Percentiles rank a stretch among this genome's conserved stretches.
Evolutionary conservation across 371 early-diverging fungal genomes (phyloP).

Genomic region (Zopfochytrium polystomum): DNA sequence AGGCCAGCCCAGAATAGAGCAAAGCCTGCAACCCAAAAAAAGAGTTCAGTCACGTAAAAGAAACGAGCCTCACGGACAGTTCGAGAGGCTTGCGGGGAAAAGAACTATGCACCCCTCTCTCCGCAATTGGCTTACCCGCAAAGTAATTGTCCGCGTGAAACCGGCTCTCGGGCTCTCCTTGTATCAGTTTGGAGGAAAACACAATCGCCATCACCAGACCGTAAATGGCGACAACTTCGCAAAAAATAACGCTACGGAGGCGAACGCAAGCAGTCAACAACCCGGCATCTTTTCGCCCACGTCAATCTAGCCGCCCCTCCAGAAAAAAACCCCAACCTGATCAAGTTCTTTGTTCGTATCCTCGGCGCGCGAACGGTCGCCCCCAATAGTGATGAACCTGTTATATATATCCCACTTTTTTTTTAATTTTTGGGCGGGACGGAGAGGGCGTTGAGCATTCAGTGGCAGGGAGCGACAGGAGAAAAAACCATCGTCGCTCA

Average conservation of each 20-base stretch:
- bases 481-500: too few relatives aligned
- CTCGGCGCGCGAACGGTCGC: constrained; percentile 90
- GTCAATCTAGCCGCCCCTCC: neutral
- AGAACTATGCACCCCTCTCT: constrained; percentile 8
- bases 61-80: neutral
- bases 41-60: neutral
- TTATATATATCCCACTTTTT: constrained; percentile 92
- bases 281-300: neutral
- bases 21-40: constrained; percentile 62
- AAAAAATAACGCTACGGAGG: constrained; percentile 91
- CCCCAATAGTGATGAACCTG: constrained; percentile 87
- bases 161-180: constrained; percentile 40
- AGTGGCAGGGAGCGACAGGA: too few relatives aligned
- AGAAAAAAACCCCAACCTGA: constrained; percentile 65
- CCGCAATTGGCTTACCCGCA: too few relatives aligned
- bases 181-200: constrained; percentile 77
- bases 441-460: too few relatives aligned
- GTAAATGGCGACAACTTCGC: constrained; percentile 98
- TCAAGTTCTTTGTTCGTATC: constrained; percentile 93
- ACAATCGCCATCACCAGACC: constrained; percentile 97
- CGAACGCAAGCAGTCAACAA: neutral
- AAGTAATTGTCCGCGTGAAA: constrained; percentile 19
- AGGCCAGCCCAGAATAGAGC: constrained; percentile 96
- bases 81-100: too few relatives aligned
- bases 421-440: too few relatives aligned